Evolutionary conservation across 1,284 basidiomycete species (phyloP).

Genomic region (Ustilago curta): DNA sequence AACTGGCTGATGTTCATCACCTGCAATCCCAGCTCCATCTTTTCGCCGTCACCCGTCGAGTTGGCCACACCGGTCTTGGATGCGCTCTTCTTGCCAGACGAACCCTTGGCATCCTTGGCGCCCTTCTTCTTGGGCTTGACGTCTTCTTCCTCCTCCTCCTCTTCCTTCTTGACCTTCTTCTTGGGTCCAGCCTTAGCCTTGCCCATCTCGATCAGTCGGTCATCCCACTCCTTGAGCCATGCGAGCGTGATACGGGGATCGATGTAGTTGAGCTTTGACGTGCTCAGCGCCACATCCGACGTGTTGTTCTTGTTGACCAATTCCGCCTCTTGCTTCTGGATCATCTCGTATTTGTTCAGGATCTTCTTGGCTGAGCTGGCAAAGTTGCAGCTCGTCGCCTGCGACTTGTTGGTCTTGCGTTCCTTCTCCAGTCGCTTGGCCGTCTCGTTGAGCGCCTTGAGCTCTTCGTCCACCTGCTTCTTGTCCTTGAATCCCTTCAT

Average conservation of each 20-base stretch:
- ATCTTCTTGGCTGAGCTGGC: constrained; percentile 77
- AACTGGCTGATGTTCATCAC: constrained; percentile 64
- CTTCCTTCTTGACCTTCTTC: constrained; percentile 58
- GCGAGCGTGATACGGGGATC: constrained; percentile 68
- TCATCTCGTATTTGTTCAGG: constrained; percentile 67
- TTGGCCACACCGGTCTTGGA: constrained; percentile 45
- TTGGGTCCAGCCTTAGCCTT: constrained; percentile 34
- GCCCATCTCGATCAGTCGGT: constrained; percentile 45
- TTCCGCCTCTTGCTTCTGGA: constrained; percentile 66
- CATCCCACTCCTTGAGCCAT: constrained; percentile 69
- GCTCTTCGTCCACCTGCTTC: constrained; percentile 72
- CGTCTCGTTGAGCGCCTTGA: constrained; percentile 80
- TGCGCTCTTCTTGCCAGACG: constrained; percentile 30
- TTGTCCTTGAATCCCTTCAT: constrained; percentile 59
- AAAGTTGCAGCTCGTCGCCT: constrained; percentile 70
- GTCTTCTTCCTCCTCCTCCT: constrained; percentile 52
- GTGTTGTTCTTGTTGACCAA: constrained; percentile 66
- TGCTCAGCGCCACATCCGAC: constrained; percentile 65
- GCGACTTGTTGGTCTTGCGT: constrained; percentile 80
- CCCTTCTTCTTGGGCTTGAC: constrained; percentile 44
- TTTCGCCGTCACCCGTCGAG: constrained; percentile 58
- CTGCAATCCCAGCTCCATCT: constrained; percentile 65
- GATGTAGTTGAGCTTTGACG: constrained; percentile 69
- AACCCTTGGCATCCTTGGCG: constrained; percentile 12
- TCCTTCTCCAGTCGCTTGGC: constrained; percentile 83